These are phyloP conservation scores for Kuraishia hungarica DNA, from an alignment of 805 yeast genomes.

Conservation along the genomic window DNA sequence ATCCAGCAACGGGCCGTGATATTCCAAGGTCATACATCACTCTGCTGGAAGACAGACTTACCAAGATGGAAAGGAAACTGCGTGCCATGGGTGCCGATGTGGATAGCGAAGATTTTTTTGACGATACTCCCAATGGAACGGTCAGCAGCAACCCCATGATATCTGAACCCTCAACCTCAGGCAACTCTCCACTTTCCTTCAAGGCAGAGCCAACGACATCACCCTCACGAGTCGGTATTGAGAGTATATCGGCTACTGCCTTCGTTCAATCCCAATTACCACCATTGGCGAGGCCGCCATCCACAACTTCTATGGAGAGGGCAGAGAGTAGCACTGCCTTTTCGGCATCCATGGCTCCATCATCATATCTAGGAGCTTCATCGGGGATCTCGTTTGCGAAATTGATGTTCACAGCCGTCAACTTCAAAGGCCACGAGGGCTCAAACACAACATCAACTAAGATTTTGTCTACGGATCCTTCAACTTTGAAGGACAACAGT, in stretches of 20 bases:
- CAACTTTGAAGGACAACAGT: conserved; percentile 15
- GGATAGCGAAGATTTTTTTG: neutral
- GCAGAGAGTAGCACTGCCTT: conserved; percentile 19
- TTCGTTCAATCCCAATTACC: neutral
- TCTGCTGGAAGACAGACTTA: conserved; percentile 60
- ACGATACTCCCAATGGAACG: neutral
- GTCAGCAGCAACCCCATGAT: neutral
- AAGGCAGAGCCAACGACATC: neutral
- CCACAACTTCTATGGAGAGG: conserved; percentile 10
- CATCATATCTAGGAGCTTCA: conserved; percentile 38
- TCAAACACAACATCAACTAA: neutral
- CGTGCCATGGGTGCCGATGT: conserved; percentile 30
- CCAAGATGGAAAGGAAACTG: conserved; percentile 44
- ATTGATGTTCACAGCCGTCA: conserved; percentile 70
- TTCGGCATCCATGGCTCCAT: conserved; percentile 21
- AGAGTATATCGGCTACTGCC: neutral
- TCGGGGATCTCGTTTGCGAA: conserved; percentile 69
- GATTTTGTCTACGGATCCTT: conserved; percentile 15
- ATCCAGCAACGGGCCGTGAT: conserved; percentile 83
- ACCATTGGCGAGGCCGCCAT: neutral
- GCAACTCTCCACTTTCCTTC: neutral
- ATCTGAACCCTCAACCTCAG: neutral
- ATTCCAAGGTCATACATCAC: conserved; percentile 74
- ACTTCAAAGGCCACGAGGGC: conserved; percentile 28
- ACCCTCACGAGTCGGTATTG: neutral